Percentiles rank a stretch among this genome's conserved stretches.
These are phyloP conservation scores for Sclerotinia glacialis DNA, from an alignment of 2,329 filamentous ascomycete species.

Conservation along the genomic window DNA sequence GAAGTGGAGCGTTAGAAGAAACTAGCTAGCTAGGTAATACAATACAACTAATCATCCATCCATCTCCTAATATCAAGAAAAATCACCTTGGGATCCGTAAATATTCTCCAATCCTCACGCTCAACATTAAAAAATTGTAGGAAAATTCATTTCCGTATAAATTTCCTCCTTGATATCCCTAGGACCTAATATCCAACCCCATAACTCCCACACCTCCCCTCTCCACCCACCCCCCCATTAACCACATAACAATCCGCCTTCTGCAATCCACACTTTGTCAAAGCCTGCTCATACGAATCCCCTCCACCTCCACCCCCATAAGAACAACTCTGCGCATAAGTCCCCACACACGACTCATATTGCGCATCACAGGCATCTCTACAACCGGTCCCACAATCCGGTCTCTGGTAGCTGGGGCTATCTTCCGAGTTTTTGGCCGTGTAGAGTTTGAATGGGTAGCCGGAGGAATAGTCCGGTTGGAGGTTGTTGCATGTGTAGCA, in stretches of 20 bases:
- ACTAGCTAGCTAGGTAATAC: not conserved
- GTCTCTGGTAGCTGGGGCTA: conserved; percentile 47
- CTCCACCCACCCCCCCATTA: conserved; percentile 44
- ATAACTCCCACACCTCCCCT: conserved; percentile 44
- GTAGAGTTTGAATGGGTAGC: conserved; percentile 54
- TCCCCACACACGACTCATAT: conserved; percentile 48
- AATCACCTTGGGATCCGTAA: not conserved
- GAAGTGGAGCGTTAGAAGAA: not conserved
- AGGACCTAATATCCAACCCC: conserved; percentile 27
- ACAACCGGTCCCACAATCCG: conserved; percentile 45
- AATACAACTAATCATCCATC: not conserved
- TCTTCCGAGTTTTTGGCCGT: conserved; percentile 43
- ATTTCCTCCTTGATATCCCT: not conserved
- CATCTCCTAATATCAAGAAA: not conserved
- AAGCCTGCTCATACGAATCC: conserved; percentile 37
- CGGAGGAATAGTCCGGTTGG: conserved; percentile 42
- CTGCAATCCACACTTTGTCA: conserved; percentile 49
- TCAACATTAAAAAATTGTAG: not conserved
- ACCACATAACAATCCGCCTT: conserved; percentile 48
- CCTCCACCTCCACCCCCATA: conserved; percentile 23
- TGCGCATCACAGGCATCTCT: conserved; percentile 53
- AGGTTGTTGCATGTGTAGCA: conserved; percentile 55
- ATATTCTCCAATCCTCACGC: not conserved
- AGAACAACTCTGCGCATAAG: conserved; percentile 51
- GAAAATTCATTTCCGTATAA: not conserved